Evolutionary conservation across 345 rosid species (phyloP), one percentile per base, ranked within the genome.

Genomic region (Arabis alpina): DNA sequence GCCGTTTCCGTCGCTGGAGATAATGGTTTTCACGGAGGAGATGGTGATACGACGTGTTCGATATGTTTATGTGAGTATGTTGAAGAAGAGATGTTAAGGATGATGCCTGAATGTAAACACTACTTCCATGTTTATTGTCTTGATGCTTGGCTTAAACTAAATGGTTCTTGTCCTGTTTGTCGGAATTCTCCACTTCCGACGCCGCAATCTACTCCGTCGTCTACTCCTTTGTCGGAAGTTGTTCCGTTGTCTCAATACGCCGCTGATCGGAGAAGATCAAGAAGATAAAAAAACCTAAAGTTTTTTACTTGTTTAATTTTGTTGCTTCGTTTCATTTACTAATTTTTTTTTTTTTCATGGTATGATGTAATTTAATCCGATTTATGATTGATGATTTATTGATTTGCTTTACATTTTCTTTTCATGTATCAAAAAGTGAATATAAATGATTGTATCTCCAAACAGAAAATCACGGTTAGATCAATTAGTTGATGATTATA

Each of bases 81-180:
- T 76, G 93, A 95, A 49, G 71, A 74, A 70, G 99, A 92, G 89
- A 86, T 92, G 91, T 27, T 92, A 68, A 83, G 98, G 79, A 91
- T 92, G 98, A 95, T 91, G 99, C 98, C 99, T 0, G 99, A 95
- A 72, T 95, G 99, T 48, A 80, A 90, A 45, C 99, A 95, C 54
- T 87, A 57, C 70, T 95, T 92, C 66, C 99, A 95, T 78, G 68
- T 85, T 59, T 61, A 58, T 64, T 95, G 99, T 64, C 73, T 95
- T 41, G 99, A 95, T 65, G 85, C 97, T 10, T 92, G 99, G 99
- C 83, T 95, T 19, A 95, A 87, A 75, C 98, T 95, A 36, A 95
- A 92, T 71, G 97, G 97, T 30, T 95, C 98, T 15, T 94, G 99
- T 51, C 99, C 99, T 0, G 93, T 94, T 67, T 94, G 99, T 68